Evolutionary conservation across 805 yeast species (phyloP).

Genomic region (Sporopachydermia quercuum): DNA sequence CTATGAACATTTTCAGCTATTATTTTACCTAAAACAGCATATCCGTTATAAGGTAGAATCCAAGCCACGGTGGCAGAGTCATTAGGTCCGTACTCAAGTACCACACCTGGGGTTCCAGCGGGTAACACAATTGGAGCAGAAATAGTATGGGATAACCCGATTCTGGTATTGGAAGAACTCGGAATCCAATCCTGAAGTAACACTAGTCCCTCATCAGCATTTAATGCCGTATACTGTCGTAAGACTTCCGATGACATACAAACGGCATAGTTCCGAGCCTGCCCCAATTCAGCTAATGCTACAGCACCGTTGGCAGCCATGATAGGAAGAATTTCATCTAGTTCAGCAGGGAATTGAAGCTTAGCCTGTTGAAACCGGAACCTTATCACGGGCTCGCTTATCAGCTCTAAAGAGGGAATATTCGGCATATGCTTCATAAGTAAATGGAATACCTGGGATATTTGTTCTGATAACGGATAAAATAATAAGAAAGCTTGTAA

Average conservation of each 20-base stretch:
- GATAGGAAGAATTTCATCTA: neutral
- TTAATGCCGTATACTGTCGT: neutral
- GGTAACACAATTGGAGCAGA: too few relatives aligned
- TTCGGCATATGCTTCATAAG: neutral
- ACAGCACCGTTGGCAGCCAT: neutral
- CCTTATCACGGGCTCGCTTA: neutral
- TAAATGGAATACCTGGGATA: neutral
- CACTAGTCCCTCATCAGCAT: neutral
- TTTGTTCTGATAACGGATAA: neutral
- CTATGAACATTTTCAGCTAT: neutral
- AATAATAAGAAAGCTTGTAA: neutral
- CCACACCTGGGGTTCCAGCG: neutral
- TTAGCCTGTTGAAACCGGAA: neutral
- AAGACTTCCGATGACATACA: neutral
- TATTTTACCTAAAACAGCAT: neutral
- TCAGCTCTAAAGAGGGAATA: neutral
- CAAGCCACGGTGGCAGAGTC: neutral
- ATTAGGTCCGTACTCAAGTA: neutral
- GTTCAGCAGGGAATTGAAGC: neutral
- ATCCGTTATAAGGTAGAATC: conserved; percentile 1
- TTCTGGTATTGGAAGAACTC: too few relatives aligned
- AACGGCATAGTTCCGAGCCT: neutral
- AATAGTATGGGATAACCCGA: too few relatives aligned
- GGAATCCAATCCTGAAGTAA: neutral
- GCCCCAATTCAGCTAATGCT: neutral